Conservation (phyloP, 768 basidiomycete species). For the Calvatia gigantea region DNA sequence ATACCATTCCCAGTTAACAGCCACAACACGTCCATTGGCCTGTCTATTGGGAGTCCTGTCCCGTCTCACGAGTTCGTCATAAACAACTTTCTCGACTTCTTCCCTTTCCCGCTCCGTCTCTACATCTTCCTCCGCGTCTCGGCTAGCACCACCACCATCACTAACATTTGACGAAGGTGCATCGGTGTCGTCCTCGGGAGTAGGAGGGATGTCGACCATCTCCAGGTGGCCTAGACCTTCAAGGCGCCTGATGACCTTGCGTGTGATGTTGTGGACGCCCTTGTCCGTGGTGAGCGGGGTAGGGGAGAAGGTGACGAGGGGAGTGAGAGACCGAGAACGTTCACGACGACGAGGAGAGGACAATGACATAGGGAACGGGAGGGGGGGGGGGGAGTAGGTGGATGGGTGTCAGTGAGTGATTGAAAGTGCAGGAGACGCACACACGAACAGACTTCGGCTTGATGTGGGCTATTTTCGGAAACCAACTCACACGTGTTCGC, state of each 20-base stretch:
- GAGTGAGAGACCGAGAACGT: conserved; percentile 14
- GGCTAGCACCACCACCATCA: conserved; percentile 20
- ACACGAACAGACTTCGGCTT: background rate
- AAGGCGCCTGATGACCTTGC: conserved; percentile 45
- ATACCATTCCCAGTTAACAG: conserved; percentile 4
- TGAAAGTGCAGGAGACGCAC: background rate
- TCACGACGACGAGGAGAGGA: background rate
- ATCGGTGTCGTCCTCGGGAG: conserved; percentile 28
- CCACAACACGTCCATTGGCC: conserved; percentile 15
- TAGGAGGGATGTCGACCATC: conserved; percentile 23
- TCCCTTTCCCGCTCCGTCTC: conserved; percentile 23
- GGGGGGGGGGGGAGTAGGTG: too few species aligned
- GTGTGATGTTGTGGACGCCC: conserved; percentile 43
- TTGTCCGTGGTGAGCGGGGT: conserved; percentile 31
- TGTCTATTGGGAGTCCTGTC: conserved; percentile 10
- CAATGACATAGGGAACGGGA: background rate
- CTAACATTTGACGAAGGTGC: conserved; percentile 3
- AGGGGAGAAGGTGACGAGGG: conserved; percentile 40
- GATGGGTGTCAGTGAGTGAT: too few species aligned
- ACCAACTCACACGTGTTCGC: conserved; percentile 3
- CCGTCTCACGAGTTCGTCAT: conserved; percentile 15
- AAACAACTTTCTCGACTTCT: conserved; percentile 22
- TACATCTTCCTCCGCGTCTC: conserved; percentile 15
- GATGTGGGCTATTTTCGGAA: background rate
- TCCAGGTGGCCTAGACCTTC: conserved; percentile 43